These are phyloP conservation scores for Beauveria caledonica DNA, from an alignment of 2,329 filamentous ascomycete genomes.

Conservation along the genomic window DNA sequence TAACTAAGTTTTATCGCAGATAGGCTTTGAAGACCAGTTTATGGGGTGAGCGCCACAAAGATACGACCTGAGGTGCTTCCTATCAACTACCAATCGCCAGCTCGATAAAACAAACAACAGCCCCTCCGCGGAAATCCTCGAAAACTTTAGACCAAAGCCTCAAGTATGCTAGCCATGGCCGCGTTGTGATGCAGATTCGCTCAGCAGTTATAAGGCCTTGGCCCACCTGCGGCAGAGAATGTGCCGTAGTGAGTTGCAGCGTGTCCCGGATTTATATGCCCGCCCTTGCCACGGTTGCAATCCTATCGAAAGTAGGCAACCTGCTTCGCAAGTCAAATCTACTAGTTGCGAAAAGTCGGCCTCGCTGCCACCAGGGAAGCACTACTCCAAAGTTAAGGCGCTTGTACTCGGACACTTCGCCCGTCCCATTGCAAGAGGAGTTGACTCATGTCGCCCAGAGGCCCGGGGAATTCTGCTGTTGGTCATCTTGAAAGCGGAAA, in stretches of 20 bases:
- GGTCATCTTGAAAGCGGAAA: background rate
- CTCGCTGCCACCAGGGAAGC: background rate
- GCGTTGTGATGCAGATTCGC: background rate
- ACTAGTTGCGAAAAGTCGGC: background rate
- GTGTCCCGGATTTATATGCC: constrained; percentile 1
- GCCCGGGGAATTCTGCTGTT: background rate
- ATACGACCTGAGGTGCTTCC: background rate
- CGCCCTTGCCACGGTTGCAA: background rate
- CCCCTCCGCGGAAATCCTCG: constrained; percentile 4
- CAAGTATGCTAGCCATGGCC: background rate
- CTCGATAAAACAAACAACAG: background rate
- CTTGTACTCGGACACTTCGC: background rate
- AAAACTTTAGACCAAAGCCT: background rate
- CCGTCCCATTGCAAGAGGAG: background rate
- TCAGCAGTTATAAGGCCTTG: background rate
- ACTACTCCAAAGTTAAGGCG: background rate
- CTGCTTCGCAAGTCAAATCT: background rate
- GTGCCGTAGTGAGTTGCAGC: constrained; percentile 8
- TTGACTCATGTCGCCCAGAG: background rate
- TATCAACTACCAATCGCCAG: background rate
- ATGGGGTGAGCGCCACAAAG: constrained; percentile 3
- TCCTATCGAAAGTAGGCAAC: background rate
- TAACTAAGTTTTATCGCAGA: constrained; percentile 2
- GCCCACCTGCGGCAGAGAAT: constrained; percentile 4
- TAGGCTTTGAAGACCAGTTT: background rate